Evolutionary conservation across 1,284 basidiomycete genomes (phyloP).

Genomic region (Mycena sp.): DNA sequence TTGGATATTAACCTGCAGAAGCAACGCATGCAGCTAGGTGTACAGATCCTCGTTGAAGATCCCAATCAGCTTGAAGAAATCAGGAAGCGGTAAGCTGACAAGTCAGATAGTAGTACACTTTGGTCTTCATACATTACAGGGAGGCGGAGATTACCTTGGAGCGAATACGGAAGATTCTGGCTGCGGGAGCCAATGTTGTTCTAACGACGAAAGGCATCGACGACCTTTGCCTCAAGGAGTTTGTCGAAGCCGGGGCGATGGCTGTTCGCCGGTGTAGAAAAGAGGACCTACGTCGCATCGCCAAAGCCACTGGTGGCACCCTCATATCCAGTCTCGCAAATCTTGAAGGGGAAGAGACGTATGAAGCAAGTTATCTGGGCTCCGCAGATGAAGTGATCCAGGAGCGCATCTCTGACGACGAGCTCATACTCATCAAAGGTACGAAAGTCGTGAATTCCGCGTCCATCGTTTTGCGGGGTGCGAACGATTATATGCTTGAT

Average conservation of each 20-base stretch:
- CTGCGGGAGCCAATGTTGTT: conserved; percentile 96
- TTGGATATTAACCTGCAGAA: conserved; percentile 99
- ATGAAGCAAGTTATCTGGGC: conserved; percentile 91
- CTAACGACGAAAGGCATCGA: conserved; percentile 99
- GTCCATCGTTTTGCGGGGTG: conserved; percentile 94
- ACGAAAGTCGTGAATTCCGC: conserved; percentile 96
- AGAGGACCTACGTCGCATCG: conserved; percentile 96
- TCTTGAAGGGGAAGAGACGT: conserved; percentile 98
- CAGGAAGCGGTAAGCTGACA: conserved; percentile 75
- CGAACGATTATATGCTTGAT: conserved; percentile 99
- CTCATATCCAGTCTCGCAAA: conserved; percentile 95
- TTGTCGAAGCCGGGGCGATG: conserved; percentile 99
- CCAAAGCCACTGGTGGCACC: conserved; percentile 96
- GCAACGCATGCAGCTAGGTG: conserved; percentile 96
- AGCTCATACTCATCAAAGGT: conserved; percentile 96
- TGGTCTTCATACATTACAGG: conserved; percentile 50
- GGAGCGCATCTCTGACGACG: conserved; percentile 98
- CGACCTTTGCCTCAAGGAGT: conserved; percentile 98
- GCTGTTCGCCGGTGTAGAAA: conserved; percentile 98
- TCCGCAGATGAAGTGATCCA: conserved; percentile 96
- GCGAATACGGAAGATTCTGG: conserved; percentile 95
- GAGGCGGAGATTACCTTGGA: conserved; percentile 98
- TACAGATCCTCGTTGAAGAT: conserved; percentile 98
- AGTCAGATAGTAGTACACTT: conserved; percentile 4
- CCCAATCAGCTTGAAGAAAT: conserved; percentile 98